Evolutionary conservation across 2,329 filamentous ascomycete species (phyloP).

Genomic region (Hypoxylon sp.): DNA sequence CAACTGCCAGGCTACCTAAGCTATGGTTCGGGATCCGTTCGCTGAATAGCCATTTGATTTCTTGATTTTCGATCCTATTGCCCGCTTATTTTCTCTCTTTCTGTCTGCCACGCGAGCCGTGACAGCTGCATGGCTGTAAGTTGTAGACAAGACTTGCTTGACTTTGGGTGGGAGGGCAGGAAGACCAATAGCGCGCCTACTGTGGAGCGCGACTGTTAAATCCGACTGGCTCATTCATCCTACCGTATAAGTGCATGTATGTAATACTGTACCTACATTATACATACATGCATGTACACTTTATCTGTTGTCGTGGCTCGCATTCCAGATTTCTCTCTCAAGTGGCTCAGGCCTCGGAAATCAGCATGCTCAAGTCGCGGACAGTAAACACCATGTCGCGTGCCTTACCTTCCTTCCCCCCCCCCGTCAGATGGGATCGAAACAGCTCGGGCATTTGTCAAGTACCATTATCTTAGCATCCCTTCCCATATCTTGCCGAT

Average conservation of each 20-base stretch:
- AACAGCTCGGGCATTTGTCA: constrained; percentile 25
- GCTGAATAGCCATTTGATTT: not conserved
- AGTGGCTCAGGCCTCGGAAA: constrained; percentile 27
- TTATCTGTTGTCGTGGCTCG: too few relatives aligned
- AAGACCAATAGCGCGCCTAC: constrained; percentile 17
- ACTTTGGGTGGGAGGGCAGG: constrained; percentile 14
- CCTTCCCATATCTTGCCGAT: constrained; percentile 26
- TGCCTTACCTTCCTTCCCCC: constrained; percentile 26
- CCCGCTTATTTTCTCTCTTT: constrained; percentile 2
- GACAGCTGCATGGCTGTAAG: too few relatives aligned
- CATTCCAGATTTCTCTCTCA: constrained; percentile 21
- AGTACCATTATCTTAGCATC: constrained; percentile 11
- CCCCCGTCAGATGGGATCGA: constrained; percentile 26
- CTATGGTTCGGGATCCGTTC: not conserved
- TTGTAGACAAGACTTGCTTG: too few relatives aligned
- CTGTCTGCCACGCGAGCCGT: not conserved
- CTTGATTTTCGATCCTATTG: constrained; percentile 2
- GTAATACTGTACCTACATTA: constrained; percentile 4
- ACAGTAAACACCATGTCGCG: constrained; percentile 27
- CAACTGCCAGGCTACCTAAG: not conserved
- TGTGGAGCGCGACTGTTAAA: constrained; percentile 25
- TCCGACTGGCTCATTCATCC: constrained; percentile 23
- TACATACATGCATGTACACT: constrained; percentile 20
- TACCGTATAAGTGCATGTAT: constrained; percentile 18
- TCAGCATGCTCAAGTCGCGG: constrained; percentile 29